Evolutionary conservation across 139 green algal species (phyloP), one percentile per base, ranked within the genome.

Genomic region (Tetratostichococcus sp.): DNA sequence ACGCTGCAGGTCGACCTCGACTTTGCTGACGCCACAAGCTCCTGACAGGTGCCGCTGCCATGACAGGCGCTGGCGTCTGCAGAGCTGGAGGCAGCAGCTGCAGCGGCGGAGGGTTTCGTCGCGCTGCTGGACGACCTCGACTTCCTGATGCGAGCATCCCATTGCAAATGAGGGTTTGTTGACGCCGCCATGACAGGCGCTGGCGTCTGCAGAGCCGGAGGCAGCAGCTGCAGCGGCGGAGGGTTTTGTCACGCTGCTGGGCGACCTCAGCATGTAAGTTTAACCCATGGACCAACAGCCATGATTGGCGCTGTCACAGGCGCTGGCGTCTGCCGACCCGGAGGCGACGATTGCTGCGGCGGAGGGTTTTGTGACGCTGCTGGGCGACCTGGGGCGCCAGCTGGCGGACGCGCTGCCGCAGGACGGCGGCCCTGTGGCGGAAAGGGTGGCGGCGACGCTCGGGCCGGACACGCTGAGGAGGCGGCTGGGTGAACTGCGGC

Each of bases 381-480:
- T 91, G 42, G 35, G 74, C 1, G 80, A 89, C 39, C 73, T 89
- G 34, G 86, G 80, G 0, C 30, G 28, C 8, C 77, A 88, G 75
- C 70, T 91, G 43, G 65, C 65, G 4, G 79, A 74, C 32, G 77
- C 83, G 2, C 39, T 90, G 59, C 75, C 79, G 19, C 71, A 78
- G 25, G 31, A 70, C 11, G 76, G 57, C 28, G 25, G 25, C 8
- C 8, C 5, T 14, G 75, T 65, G 6, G 76, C 69, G 2, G 30
- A 77, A 70, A 70, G 83, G 58, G 70, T 89, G 28, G 65, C 30
- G 25, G 73, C 68, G 17, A 21, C 71, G 71, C 77, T 86, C 65
- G 80, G 79, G 30, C 35, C 57, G 19, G 70, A 19, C 0, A 28
- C 35, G 39, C 72, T 86, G 31, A 14, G 42, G 14, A 25, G 59